Evolutionary conservation across 176 grass and related monocot species (phyloP), one percentile per base, ranked within the genome.

Genomic region (Thinopyrum elongatum): DNA sequence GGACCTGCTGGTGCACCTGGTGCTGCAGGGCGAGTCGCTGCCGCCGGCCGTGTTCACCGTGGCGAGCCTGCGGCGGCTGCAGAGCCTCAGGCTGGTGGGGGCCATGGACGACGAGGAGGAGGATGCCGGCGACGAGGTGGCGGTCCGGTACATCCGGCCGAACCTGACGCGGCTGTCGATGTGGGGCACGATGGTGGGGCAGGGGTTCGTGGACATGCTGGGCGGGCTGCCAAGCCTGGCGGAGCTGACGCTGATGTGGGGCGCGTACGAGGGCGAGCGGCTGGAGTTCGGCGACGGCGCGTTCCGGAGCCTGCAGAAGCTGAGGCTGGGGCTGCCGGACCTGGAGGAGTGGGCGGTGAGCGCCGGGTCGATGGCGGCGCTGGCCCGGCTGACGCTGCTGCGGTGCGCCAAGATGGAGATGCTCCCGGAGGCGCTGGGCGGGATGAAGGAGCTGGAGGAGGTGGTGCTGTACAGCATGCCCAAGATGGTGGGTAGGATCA

Each of bases 381-480:
- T 93, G 60, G 84, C 38, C 19, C 77, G 42, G 47, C 80, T 93
- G 68, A 90, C 51, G 73, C 65, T 89, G 46, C 78, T 34, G 53
- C 65, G 88, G 73, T 90, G 88, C 39, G 59, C 53, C 67, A 87
- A 36, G 25, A 87, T 90, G 83, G 27, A 81, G 88, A 83, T 84
- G 88, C 82, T 93, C 6, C 91, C 87, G 39, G 77, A 93, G 65
- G 84, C 80, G 16, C 66, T 93, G 38, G 63, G 68, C 33, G 85
- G 77, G 42, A 86, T 87, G 84, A 29, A 4, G 78, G 82, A 92
- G 33, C 91, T 93, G 21, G 74, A 93, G 88, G 91, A 93, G 88
- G 26, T 93, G 26, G 83, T 83, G 73, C 51, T 93, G 41, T 87
- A 81, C 80, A 64, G 72, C 28, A 93, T 93, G 90, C 79, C 83